phyloP scores from a whole-genome alignment of 768 basidiomycete species.

The Russula compacta region DNA sequence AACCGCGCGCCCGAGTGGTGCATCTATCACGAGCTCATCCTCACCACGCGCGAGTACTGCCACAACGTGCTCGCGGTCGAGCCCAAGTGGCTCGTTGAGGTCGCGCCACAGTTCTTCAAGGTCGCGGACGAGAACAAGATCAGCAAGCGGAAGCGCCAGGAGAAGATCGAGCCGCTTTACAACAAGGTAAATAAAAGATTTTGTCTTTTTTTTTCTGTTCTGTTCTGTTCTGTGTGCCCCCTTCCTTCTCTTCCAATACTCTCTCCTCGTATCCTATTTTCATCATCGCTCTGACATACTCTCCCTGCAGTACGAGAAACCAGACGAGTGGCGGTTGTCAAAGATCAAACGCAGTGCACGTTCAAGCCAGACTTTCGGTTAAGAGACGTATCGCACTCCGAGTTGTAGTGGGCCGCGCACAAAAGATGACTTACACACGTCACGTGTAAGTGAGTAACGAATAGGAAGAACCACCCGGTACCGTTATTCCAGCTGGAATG shows the following conservation, averaged over 20 bases:
- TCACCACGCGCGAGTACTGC: slow-evolving; percentile 94
- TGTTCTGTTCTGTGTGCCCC: no score
- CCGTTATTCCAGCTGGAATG: no score
- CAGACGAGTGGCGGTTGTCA: slow-evolving; percentile 90
- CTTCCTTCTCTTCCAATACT: no score
- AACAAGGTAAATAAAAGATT: slow-evolving; percentile 65
- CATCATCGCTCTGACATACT: background rate
- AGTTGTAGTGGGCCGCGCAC: no score
- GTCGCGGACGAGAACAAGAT: slow-evolving; percentile 97
- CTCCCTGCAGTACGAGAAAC: slow-evolving; percentile 60
- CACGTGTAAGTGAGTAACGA: no score
- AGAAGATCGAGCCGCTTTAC: slow-evolving; percentile 93
- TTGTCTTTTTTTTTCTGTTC: background rate
- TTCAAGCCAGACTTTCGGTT: slow-evolving; percentile 93
- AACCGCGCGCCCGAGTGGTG: slow-evolving; percentile 96
- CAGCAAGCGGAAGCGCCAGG: slow-evolving; percentile 90
- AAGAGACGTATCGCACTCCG: no score
- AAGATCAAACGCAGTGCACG: slow-evolving; percentile 88
- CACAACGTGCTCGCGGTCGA: slow-evolving; percentile 93
- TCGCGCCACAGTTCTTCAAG: slow-evolving; percentile 97
- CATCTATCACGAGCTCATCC: slow-evolving; percentile 89
- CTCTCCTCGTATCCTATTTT: background rate
- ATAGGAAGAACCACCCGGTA: no score
- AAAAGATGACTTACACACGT: no score
- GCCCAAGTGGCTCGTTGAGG: slow-evolving; percentile 97